Conservation (phyloP, 768 basidiomycete genomes). For the Clitopilus hobsonii region DNA sequence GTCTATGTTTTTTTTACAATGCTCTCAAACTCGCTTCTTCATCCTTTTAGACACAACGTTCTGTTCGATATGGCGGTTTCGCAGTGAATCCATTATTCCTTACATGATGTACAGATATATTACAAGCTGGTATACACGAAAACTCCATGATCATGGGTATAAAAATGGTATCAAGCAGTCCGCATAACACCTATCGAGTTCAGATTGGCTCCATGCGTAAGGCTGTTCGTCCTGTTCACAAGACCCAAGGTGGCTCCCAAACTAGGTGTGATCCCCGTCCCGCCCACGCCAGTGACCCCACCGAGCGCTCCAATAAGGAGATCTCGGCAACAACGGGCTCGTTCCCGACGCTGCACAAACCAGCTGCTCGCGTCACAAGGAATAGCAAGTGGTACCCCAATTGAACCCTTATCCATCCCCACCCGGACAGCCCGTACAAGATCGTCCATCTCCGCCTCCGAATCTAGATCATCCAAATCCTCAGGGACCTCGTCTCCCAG, state of each 20-base stretch:
- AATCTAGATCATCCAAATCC: slow-evolving; percentile 76
- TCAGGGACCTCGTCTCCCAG: slow-evolving; percentile 58
- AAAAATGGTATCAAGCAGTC: background rate
- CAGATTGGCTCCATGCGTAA: slow-evolving; percentile 9
- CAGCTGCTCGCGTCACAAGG: slow-evolving; percentile 74
- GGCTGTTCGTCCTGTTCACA: slow-evolving; percentile 26
- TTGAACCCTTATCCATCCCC: slow-evolving; percentile 52
- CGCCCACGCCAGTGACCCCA: slow-evolving; percentile 34
- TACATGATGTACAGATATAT: too few species aligned
- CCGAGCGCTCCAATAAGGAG: slow-evolving; percentile 51
- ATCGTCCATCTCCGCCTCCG: slow-evolving; percentile 79
- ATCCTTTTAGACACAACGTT: too few species aligned
- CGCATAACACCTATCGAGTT: background rate
- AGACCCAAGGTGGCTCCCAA: slow-evolving; percentile 19
- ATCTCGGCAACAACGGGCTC: slow-evolving; percentile 55
- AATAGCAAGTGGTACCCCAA: slow-evolving; percentile 65
- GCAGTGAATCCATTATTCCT: too few species aligned
- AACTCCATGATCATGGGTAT: background rate
- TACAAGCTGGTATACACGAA: background rate
- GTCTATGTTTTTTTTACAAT: too few species aligned
- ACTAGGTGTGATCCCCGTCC: slow-evolving; percentile 23
- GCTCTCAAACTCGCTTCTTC: too few species aligned
- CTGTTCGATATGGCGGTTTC: too few species aligned
- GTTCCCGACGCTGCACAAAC: slow-evolving; percentile 75
- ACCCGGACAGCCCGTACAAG: slow-evolving; percentile 57